These are phyloP conservation scores for Phytophthora ramorum DNA, from an alignment of 352 stramenopile species.

Conservation along the genomic window DNA sequence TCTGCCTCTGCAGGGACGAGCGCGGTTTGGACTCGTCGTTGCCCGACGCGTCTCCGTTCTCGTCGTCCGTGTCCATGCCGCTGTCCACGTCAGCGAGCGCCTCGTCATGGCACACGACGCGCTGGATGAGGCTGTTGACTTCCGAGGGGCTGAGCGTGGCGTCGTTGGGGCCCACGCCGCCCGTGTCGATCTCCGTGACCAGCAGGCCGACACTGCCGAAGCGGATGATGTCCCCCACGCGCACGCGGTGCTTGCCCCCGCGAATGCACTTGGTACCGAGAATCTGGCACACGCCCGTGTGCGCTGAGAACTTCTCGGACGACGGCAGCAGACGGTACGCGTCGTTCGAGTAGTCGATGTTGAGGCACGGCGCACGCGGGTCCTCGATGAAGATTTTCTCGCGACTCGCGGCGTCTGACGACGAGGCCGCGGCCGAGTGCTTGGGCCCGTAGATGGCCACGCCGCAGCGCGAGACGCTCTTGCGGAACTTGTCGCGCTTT, in stretches of 20 bases:
- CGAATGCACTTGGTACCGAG: constrained; percentile 88
- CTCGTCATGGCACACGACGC: constrained; percentile 85
- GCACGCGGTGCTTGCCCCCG: constrained; percentile 81
- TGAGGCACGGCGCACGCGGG: constrained; percentile 79
- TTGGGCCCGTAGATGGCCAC: constrained; percentile 90
- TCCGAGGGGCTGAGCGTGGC: constrained; percentile 75
- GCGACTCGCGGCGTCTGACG: constrained; percentile 34
- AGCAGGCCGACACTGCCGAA: constrained; percentile 85
- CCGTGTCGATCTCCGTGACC: constrained; percentile 87
- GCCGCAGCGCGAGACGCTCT: constrained; percentile 85
- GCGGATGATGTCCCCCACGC: constrained; percentile 88
- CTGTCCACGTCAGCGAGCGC: constrained; percentile 81
- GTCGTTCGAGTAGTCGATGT: constrained; percentile 90
- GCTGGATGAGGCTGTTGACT: constrained; percentile 83
- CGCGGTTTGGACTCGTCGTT: constrained; percentile 86
- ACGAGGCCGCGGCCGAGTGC: constrained; percentile 54
- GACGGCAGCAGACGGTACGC: constrained; percentile 85
- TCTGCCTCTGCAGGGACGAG: constrained; percentile 74
- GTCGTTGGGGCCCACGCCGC: constrained; percentile 70
- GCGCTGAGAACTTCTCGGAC: constrained; percentile 87
- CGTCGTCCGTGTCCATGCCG: constrained; percentile 87
- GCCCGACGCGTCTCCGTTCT: constrained; percentile 82
- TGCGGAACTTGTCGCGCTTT: constrained; percentile 90
- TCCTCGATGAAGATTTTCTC: constrained; percentile 92
- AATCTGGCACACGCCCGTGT: constrained; percentile 90